Evolutionary conservation across 2,329 filamentous ascomycete genomes (phyloP).

Genomic region (Aspergillus felis): DNA sequence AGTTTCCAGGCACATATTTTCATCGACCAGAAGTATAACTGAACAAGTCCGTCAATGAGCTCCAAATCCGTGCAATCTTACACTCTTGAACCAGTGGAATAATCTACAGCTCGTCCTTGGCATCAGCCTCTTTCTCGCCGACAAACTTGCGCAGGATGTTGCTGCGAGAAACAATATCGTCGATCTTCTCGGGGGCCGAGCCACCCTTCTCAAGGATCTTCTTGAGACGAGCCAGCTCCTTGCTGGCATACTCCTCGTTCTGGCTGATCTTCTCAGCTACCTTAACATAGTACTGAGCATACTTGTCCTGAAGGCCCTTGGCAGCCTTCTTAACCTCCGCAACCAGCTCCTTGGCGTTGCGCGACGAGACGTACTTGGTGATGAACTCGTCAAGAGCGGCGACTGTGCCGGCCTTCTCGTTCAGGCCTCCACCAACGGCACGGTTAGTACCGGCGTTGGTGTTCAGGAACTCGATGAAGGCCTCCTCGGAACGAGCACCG

Average conservation of each 20-base stretch:
- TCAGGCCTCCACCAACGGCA: slow-evolving; percentile 71
- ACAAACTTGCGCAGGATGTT: slow-evolving; percentile 83
- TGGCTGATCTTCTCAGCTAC: slow-evolving; percentile 79
- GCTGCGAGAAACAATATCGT: slow-evolving; percentile 79
- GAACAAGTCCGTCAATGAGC: not conserved
- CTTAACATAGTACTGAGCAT: slow-evolving; percentile 89
- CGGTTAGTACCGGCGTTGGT: slow-evolving; percentile 85
- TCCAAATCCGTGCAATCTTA: not conserved
- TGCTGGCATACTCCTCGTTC: slow-evolving; percentile 74
- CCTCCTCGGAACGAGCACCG: slow-evolving; percentile 71
- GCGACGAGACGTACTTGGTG: slow-evolving; percentile 61
- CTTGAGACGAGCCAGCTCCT: slow-evolving; percentile 78
- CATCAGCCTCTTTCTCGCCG: slow-evolving; percentile 52
- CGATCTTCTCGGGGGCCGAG: slow-evolving; percentile 77
- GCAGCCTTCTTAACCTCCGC: slow-evolving; percentile 70
- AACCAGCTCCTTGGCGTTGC: slow-evolving; percentile 62
- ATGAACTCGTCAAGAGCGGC: slow-evolving; percentile 73
- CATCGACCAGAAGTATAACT: not conserved
- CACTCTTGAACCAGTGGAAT: slow-evolving; percentile 14
- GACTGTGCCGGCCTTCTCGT: slow-evolving; percentile 76
- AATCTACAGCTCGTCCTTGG: slow-evolving; percentile 63
- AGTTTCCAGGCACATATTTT: not conserved
- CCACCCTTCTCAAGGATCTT: slow-evolving; percentile 82
- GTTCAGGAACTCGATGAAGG: slow-evolving; percentile 79
- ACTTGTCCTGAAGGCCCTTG: slow-evolving; percentile 68